A percentile compares a stretch with the other conserved stretches of the same genome.
phyloP scores from a whole-genome alignment of 352 stramenopile genomes.

The Phytophthora sp. region DNA sequence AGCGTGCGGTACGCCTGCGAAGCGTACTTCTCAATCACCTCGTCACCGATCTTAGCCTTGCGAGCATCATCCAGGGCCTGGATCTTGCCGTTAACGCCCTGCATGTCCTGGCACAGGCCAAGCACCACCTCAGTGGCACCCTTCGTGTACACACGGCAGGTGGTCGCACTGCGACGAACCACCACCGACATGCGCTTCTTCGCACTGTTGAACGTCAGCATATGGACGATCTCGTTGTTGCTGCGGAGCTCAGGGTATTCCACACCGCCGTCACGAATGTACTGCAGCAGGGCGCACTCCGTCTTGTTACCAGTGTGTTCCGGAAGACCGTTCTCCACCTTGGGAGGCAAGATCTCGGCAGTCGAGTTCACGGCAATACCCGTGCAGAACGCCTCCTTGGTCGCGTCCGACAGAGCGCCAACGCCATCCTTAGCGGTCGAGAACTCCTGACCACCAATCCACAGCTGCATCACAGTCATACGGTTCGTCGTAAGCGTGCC shows the following conservation, averaged over 20 bases:
- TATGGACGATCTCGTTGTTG: constrained; percentile 53
- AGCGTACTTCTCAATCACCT: constrained; percentile 84
- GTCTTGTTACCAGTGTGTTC: constrained; percentile 80
- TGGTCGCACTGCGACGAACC: constrained; percentile 46
- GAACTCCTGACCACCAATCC: constrained; percentile 64
- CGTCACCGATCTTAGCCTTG: constrained; percentile 41
- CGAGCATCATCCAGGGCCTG: constrained; percentile 28
- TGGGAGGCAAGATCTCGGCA: constrained; percentile 59
- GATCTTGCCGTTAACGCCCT: constrained; percentile 49
- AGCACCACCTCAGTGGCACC: constrained; percentile 66
- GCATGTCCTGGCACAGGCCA: constrained; percentile 50
- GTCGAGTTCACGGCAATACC: constrained; percentile 67
- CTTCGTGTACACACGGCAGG: constrained; percentile 66
- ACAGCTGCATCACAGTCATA: constrained; percentile 94
- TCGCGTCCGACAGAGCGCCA: constrained; percentile 33
- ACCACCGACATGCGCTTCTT: constrained; percentile 81
- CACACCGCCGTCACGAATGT: constrained; percentile 53
- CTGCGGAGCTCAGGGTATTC: constrained; percentile 48
- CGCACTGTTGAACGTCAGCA: constrained; percentile 69
- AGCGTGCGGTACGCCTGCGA: constrained; percentile 76
- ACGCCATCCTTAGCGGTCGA: constrained; percentile 34
- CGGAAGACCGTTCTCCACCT: constrained; percentile 49
- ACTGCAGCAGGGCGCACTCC: constrained; percentile 66
- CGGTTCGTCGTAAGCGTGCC: constrained; percentile 98
- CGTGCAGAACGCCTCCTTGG: constrained; percentile 45